Base-by-base conservation (phyloP, 2,329 filamentous ascomycete genomes). In the Fusarium sororula region DNA sequence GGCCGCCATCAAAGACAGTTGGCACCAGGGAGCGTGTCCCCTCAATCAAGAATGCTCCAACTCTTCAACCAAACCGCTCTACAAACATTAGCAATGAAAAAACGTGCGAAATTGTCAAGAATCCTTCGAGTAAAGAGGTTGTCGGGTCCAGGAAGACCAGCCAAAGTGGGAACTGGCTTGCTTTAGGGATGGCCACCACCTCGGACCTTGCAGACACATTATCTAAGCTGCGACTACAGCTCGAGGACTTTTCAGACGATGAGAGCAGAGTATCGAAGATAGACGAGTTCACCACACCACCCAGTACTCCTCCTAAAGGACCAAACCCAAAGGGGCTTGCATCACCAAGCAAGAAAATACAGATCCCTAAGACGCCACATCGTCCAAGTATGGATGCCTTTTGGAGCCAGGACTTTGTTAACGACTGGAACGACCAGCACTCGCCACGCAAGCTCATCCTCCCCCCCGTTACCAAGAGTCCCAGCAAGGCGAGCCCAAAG, bases 391-490 rank as follows among this genome's bases (percentile, higher is more conserved):
- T 86, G 44, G 90, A 91, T 69, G 83, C 83, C 12, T 92, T 91
- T 76, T 92, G 90, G 90, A 84, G 84, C 59, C 87, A 88, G 69
- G 87, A 88, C 18, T 80, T 88, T 22, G 84, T 90, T 30, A 88
- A 92, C 74, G 87, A 89, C 48, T 92, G 90, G 90, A 90, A 91
- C 68, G 90, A 91, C 50, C 84, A 89, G 60, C 87, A 91, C 78
- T 90, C 88, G 2, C 88, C 89, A 2, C 82, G 79, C 20, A 88
- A 87, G 68, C 75, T 80, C 10, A 60, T 81, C 2, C 75, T 82
- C n/a, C 77, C 78, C 12, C 75, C 80, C 1, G 65, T 73, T 5
- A 72, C 47, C 26, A 83, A 79, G 66, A 79, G 70, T 51, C 73
- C 77, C 2, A 64, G 44, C 24, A 81, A 83, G 72, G 35, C 66